Conservation (phyloP, 163 green algal genomes). For the Scenedesmus sp. region DNA sequence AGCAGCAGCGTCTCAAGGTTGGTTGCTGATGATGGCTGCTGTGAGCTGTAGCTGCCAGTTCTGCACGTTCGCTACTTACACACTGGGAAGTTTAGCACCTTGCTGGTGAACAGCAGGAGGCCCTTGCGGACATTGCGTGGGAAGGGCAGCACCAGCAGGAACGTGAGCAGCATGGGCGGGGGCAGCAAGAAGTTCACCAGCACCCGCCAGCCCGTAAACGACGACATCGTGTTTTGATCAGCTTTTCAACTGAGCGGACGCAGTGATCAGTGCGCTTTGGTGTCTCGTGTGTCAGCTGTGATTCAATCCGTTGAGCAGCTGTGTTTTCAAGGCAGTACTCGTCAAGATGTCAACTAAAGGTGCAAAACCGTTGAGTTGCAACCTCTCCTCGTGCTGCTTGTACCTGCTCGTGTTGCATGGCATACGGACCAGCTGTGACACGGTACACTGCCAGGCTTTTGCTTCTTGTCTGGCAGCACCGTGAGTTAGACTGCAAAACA, state of each 20-base stretch:
- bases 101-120: constrained; percentile 47
- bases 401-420: background rate
- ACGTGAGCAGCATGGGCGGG: constrained; percentile 45
- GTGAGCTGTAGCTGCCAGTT: background rate
- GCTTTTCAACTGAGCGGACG: background rate
- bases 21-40: background rate
- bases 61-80: constrained; percentile 2
- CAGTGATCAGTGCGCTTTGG: background rate
- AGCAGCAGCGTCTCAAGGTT: background rate
- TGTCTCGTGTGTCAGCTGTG: background rate
- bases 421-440: background rate
- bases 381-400: background rate
- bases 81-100: constrained; percentile 40
- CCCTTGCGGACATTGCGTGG: constrained; percentile 52
- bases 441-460: background rate
- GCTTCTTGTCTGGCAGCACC: background rate
- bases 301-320: constrained; percentile 16
- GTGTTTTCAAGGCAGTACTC: background rate
- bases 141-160: constrained; percentile 54
- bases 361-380: background rate
- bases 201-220: constrained; percentile 42
- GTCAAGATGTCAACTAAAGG: background rate
- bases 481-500: background rate
- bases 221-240: background rate
- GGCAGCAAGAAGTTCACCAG: constrained; percentile 53